These are phyloP conservation scores for Epichloe scottii DNA, from an alignment of 2,329 filamentous ascomycete genomes.

Conservation along the genomic window DNA sequence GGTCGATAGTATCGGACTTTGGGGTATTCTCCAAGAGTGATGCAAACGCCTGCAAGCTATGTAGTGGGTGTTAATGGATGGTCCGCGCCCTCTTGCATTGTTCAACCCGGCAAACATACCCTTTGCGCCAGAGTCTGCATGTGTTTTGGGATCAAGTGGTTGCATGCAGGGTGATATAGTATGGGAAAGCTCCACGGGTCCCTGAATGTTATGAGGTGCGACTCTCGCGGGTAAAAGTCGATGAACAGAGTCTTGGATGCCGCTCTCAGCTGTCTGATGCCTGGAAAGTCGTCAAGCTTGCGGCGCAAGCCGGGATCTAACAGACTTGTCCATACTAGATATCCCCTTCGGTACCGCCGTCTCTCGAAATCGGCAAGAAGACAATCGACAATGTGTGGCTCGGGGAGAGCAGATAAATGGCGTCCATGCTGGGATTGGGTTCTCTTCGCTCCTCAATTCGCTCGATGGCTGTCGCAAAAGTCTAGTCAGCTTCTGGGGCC, in stretches of 20 bases:
- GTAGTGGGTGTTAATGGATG: background rate
- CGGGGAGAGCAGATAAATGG: conserved; percentile 84
- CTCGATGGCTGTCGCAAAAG: conserved; percentile 64
- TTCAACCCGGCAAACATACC: conserved; percentile 33
- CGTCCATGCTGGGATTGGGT: conserved; percentile 81
- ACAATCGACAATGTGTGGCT: conserved; percentile 83
- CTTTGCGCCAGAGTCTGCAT: conserved; percentile 80
- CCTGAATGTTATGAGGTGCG: conserved; percentile 78
- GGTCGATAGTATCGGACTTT: conserved; percentile 86
- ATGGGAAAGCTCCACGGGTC: conserved; percentile 95
- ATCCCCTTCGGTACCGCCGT: conserved; percentile 65
- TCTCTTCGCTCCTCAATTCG: conserved; percentile 78
- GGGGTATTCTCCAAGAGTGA: conserved; percentile 86
- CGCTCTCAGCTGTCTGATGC: conserved; percentile 61
- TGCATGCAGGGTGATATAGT: conserved; percentile 83
- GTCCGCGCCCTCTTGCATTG: background rate
- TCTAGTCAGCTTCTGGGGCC: conserved; percentile 7
- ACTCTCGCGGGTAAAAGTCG: conserved; percentile 84
- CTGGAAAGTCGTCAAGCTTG: conserved; percentile 59
- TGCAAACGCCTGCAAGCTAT: conserved; percentile 53
- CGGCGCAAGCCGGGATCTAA: conserved; percentile 58
- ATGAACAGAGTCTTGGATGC: conserved; percentile 73
- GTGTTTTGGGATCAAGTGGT: conserved; percentile 68
- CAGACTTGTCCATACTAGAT: conserved; percentile 74
- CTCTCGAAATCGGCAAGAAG: conserved; percentile 85